Base-by-base conservation (phyloP, 225 moss, liverwort and hornwort genomes). In the Pseudoscleropodium purum region DNA sequence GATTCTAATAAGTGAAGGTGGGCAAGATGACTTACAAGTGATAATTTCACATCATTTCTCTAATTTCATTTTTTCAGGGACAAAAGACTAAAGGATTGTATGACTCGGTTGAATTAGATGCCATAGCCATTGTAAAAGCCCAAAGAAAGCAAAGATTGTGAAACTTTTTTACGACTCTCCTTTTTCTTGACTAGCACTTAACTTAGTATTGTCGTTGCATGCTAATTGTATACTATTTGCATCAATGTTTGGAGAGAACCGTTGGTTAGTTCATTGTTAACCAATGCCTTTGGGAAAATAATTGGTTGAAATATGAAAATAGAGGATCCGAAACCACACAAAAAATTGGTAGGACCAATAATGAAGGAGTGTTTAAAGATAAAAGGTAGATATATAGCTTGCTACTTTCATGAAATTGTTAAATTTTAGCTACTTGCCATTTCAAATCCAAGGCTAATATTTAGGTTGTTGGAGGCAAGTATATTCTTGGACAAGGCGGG, bases 401-500 rank as follows among this genome's bases (percentile, higher is more conserved):
- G n/a, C 26, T 2, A 2, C 5, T 26, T 72, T 72, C 3, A 9
- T 26, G 5, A 72, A 26, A 41, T 26, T 26, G 15, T 15, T 1
- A 25, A 0, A 72, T 41, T 72, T 41, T 41, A 41, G 8, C 3
- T 3, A 13, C 15, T 25, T 39, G 14, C 23, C 69, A 69, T 69
- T 67, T 69, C 14, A 7, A 39, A n/a, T 69, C 1, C 9, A 68
- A 11, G 6, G 20, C 11, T 67, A 36, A 36, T 66, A 37, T 2
- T 2, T 6, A 0, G 4, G 1, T 37, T 68, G 4, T 5, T 68
- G 9, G 9, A 67, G 3, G 11, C 7, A 3, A 0, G 6, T n/a
- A 69, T 24, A 4, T n/a, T 72, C 9, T 41, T 72, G 1, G 5
- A 72, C 8, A 72, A 72, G 41, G 14, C 0, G 1, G 0, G 15